Conservation (phyloP, 208 protist species). For the Wallacemonas sp. region DNA sequence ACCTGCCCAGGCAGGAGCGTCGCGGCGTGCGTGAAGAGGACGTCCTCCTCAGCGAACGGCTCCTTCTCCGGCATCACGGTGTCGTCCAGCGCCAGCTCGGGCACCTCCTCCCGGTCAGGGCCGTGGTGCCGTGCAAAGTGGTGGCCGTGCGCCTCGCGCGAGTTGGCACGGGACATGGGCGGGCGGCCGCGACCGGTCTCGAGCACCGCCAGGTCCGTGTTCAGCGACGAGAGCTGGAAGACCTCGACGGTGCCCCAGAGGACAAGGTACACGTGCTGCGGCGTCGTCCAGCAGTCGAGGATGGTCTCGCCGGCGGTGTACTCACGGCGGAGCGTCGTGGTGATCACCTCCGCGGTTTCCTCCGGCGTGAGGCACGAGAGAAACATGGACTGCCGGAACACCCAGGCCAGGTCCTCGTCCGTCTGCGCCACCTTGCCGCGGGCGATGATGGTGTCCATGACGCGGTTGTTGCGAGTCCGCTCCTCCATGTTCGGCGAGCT, state of each 20-base stretch:
- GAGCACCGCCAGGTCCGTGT: conserved; percentile 28
- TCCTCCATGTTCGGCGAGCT: conserved; percentile 25
- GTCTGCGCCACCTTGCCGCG: conserved; percentile 40
- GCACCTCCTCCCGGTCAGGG: conserved; percentile 2
- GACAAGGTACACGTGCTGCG: conserved; percentile 64
- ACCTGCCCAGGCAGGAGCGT: conserved; percentile 59
- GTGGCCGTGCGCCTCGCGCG: not conserved
- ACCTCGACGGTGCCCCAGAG: conserved; percentile 80
- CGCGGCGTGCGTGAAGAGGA: conserved; percentile 52
- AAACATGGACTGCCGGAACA: conserved; percentile 57
- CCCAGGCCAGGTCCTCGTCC: conserved; percentile 52
- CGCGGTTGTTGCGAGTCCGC: conserved; percentile 39
- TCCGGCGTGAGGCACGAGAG: conserved; percentile 49
- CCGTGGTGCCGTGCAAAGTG: not conserved
- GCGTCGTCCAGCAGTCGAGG: conserved; percentile 24
- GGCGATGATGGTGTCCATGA: conserved; percentile 57
- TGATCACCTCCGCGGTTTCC: conserved; percentile 44
- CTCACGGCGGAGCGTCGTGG: conserved; percentile 62
- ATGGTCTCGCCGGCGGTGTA: conserved; percentile 67
- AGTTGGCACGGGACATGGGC: conserved; percentile 18
- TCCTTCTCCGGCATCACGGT: conserved; percentile 16
- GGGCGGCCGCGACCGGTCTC: conserved; percentile 33
- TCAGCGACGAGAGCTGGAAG: conserved; percentile 40
- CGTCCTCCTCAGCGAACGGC: conserved; percentile 23
- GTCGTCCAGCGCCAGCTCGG: conserved; percentile 7